Evolutionary conservation across 129 eudicot genomes (phyloP), one percentile per base, ranked within the genome.

Genomic region (Lactuca sativa): DNA sequence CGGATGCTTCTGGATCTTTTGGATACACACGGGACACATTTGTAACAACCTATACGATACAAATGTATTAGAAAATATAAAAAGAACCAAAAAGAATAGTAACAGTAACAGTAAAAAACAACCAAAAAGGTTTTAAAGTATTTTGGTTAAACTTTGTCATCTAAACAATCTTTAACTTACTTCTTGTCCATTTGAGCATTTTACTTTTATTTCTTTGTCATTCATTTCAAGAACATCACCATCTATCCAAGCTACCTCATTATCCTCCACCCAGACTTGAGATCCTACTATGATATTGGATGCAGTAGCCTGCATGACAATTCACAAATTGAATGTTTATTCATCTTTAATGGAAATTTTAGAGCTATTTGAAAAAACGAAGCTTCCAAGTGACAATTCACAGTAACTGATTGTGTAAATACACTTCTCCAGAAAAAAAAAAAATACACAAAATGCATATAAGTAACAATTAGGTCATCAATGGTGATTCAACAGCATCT

Each of bases 181-280:
- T 64, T 76, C 84, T 64, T 86, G 78, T 52, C 84, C 95, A 17
- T 86, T 71, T 34, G 90, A 75, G 59, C 91, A 86, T 38, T 47
- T 33, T 64, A 92, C 82, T 70, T 53, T 84, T 44, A 92, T 72
- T 67, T 88, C 83, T 48, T 80, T 81, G 36, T 80, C 96, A 18
- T 86, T 78, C 5, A 86, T 78, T 88, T 72, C 87, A 61, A 78
- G 63, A 75, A 92, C 89, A 51, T 80, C 91, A 60, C 96, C 97
- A 74, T 84, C 96, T 86, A 86, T 58, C 97, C 97, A 92, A 71
- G 96, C 88, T 77, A 60, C 89, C 21, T 80, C 96, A 38, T 76
- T 64, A 82, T 92, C 95, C 83, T 82, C 96, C 70, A 92, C 91
- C 97, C 97, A 92, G 18, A 92, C 96, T 60, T 77, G 97, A 70